A percentile compares a stretch with the other conserved stretches of the same genome.
These are phyloP conservation scores for Udeniomyces megalosporus DNA, from an alignment of 768 basidiomycete genomes.

Conservation along the genomic window DNA sequence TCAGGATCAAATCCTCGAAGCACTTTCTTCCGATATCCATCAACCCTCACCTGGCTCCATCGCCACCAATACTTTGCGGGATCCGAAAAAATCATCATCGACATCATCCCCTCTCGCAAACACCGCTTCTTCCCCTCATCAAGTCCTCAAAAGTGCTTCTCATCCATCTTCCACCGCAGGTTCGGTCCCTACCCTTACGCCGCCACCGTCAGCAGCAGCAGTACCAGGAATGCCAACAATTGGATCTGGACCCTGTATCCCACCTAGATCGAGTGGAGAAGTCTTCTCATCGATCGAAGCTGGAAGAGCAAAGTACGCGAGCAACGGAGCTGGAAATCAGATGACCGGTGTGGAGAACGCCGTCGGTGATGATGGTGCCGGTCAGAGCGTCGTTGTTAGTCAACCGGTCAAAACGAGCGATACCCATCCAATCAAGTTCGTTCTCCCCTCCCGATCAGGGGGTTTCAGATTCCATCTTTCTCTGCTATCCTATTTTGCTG, in stretches of 20 bases:
- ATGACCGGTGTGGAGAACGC: conserved; percentile 30
- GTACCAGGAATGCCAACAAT: background rate
- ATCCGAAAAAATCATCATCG: background rate
- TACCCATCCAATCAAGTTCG: conserved; percentile 67
- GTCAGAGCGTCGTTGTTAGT: background rate
- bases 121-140: background rate
- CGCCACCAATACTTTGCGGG: too few species aligned
- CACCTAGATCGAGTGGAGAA: background rate
- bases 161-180: too few species aligned
- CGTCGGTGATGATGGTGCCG: conserved; percentile 39
- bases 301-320: background rate
- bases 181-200: too few species aligned
- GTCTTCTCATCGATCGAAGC: conserved; percentile 12
- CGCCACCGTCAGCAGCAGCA: background rate
- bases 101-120: background rate
- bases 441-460: background rate
- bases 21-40: background rate
- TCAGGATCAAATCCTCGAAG: conserved; percentile 5
- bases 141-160: background rate
- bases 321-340: conserved; percentile 37
- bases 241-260: too few species aligned
- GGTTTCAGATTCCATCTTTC: background rate
- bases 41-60: too few species aligned
- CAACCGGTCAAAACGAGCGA: conserved; percentile 48
- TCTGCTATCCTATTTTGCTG: background rate